These are phyloP conservation scores for Beauveria bassiana DNA, from an alignment of 2,329 filamentous ascomycete genomes.

Conservation along the genomic window DNA sequence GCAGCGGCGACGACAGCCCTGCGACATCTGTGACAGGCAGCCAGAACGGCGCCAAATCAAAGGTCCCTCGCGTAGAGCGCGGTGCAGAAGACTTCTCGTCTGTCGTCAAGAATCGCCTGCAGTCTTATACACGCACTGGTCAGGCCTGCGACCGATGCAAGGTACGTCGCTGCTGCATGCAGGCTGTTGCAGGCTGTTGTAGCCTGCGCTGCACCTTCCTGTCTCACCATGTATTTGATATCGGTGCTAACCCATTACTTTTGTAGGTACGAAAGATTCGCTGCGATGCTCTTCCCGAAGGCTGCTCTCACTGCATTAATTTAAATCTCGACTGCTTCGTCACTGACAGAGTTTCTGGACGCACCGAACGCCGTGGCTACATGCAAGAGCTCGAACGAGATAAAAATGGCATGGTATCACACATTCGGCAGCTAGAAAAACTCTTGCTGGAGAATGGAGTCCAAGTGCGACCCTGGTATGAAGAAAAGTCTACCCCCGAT, in stretches of 20 bases:
- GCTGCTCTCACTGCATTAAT: slow-evolving; percentile 73
- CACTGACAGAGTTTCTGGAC: slow-evolving; percentile 79
- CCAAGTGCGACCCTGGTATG: slow-evolving; percentile 48
- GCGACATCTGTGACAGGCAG: slow-evolving; percentile 11
- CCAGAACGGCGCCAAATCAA: slow-evolving; percentile 30
- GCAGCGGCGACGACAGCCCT: slow-evolving; percentile 25
- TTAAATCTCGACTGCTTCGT: slow-evolving; percentile 73
- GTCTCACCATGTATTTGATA: background rate
- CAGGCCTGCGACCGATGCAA: slow-evolving; percentile 15
- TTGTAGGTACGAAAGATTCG: slow-evolving; percentile 72
- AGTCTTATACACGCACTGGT: slow-evolving; percentile 50
- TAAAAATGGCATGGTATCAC: slow-evolving; percentile 57
- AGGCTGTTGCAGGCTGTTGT: background rate
- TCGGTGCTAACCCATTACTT: too few species aligned
- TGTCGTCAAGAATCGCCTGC: slow-evolving; percentile 47
- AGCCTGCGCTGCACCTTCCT: background rate
- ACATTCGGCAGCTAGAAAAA: slow-evolving; percentile 61
- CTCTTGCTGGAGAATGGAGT: slow-evolving; percentile 54
- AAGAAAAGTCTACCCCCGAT: slow-evolving; percentile 24
- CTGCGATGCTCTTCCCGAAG: slow-evolving; percentile 72
- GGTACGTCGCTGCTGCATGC: slow-evolving; percentile 1
- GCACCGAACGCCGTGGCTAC: slow-evolving; percentile 71
- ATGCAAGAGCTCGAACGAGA: slow-evolving; percentile 69
- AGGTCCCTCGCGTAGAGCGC: slow-evolving; percentile 42
- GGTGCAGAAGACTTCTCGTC: slow-evolving; percentile 44